Percentiles rank a stretch among this genome's conserved stretches.
Conservation (phyloP, 1,284 basidiomycete genomes). For the Irpex lacteus region DNA sequence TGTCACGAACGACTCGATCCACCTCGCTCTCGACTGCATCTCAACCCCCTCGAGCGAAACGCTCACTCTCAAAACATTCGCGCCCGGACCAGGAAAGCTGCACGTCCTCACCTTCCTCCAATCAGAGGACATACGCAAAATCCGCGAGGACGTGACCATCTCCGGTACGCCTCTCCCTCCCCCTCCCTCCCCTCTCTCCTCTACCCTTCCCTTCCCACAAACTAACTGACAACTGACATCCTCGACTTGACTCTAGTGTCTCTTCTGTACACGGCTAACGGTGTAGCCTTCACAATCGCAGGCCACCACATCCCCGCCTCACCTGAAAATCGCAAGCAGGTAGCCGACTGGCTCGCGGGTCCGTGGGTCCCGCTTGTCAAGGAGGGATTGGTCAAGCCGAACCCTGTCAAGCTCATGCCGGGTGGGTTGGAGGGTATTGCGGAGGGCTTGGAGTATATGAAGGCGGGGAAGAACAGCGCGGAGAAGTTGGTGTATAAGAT, state of each 20-base stretch:
- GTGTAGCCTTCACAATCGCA: conserved; percentile 12
- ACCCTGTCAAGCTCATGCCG: conserved; percentile 20
- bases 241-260: conserved; percentile 8
- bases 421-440: conserved; percentile 20
- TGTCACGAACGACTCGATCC: conserved; percentile 20
- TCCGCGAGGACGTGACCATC: conserved; percentile 16
- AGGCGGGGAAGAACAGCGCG: conserved; percentile 21
- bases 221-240: too few relatives aligned
- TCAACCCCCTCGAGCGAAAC: conserved; percentile 14
- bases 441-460: conserved; percentile 20
- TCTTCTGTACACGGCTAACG: conserved; percentile 19
- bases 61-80: conserved; percentile 16
- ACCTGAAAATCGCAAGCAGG: conserved; percentile 20
- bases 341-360: conserved; percentile 18
- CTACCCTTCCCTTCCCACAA: too few relatives aligned
- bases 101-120: conserved; percentile 11
- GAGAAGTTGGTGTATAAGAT: conserved; percentile 24
- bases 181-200: too few relatives aligned
- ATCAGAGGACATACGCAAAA: conserved; percentile 7
- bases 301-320: conserved; percentile 10
- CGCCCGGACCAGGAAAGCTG: conserved; percentile 17
- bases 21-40: conserved; percentile 23
- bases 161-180: too few relatives aligned
- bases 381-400: conserved; percentile 18
- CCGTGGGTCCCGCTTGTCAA: conserved; percentile 15